Base-by-base conservation (phyloP, 495 filamentous ascomycete genomes). In the Penicillium dipodomyicola region DNA sequence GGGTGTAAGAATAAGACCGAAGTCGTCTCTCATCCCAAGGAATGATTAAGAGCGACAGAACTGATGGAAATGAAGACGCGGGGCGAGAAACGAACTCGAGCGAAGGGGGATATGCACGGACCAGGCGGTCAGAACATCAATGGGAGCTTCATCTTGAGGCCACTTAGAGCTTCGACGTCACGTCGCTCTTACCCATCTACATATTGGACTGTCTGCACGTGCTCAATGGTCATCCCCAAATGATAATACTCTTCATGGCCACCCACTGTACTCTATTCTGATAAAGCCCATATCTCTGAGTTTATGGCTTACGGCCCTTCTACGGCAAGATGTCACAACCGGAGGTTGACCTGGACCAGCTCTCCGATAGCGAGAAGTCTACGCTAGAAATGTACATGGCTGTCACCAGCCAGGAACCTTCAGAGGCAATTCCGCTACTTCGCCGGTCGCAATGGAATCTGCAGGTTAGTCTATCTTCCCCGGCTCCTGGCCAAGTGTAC, bases 401-500 rank as follows among this genome's bases (percentile, higher is more conserved):
- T 40, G 88, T 98, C 25, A 97, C 94, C 7, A 84, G 90, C 58
- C 91, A 96, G 69, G 86, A 91, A 35, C 70, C 82, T 47, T 77
- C 81, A 39, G 85, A 90, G 58, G 95, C 94, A 7, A 81, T 97
- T 45, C 86, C 89, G 11, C 63, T 97, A 23, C 77, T 98, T 22
- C 83, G 86, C 53, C 79, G 91, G 51, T 95, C 90, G 33, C 86
- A 97, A 74, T 98, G 95, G 95, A 97, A 97, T 70, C 89, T 96
- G 12, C 85, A 96, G 81, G 91, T 94, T 61, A 5, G 79, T 67
- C 41, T 41, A 51, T 50, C 52, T 25, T 22, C 22, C 35, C 29
- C 20, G 32, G 15, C 19, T 60, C 11, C 19, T 46, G 22, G 3
- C 25, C 39, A 43, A 8, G 17, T 25, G 25, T 17, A 19, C 48